Evolutionary conservation across 306 rosid genomes (phyloP).

Genomic region (Citrullus amarus): DNA sequence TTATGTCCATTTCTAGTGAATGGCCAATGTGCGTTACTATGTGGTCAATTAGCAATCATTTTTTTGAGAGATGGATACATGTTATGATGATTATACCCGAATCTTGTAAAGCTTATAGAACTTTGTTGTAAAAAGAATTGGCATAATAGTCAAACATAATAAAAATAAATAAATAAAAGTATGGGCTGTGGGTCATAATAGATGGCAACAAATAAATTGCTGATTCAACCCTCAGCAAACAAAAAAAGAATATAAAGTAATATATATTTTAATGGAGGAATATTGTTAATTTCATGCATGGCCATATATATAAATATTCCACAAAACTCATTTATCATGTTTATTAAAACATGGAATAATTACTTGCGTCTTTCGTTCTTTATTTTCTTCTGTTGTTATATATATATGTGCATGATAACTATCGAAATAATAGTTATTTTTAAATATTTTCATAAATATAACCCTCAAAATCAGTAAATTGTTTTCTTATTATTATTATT

Average conservation of each 20-base stretch:
- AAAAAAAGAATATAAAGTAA: too few species aligned
- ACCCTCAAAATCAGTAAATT: too few species aligned
- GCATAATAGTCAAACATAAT: not conserved
- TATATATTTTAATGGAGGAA: not conserved
- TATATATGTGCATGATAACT: not conserved
- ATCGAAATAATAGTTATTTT: not conserved
- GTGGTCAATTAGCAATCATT: conserved; percentile 4
- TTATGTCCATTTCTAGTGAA: not conserved
- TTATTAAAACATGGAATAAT: not conserved
- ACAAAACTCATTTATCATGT: not conserved
- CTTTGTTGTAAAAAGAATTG: not conserved
- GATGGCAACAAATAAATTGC: not conserved
- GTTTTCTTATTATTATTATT: too few species aligned
- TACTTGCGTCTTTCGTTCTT: not conserved
- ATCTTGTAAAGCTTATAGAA: not conserved
- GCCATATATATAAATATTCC: not conserved
- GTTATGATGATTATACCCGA: not conserved
- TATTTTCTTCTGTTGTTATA: not conserved
- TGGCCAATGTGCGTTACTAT: not conserved
- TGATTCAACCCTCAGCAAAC: not conserved
- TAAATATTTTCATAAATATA: too few species aligned
- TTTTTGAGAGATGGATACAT: not conserved
- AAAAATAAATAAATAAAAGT: not conserved
- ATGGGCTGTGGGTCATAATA: not conserved
- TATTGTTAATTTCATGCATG: not conserved